A percentile compares a stretch with the other conserved stretches of the same genome.
phyloP scores from a whole-genome alignment of 176 grass and related monocot species.

The Carex scoparia region DNA sequence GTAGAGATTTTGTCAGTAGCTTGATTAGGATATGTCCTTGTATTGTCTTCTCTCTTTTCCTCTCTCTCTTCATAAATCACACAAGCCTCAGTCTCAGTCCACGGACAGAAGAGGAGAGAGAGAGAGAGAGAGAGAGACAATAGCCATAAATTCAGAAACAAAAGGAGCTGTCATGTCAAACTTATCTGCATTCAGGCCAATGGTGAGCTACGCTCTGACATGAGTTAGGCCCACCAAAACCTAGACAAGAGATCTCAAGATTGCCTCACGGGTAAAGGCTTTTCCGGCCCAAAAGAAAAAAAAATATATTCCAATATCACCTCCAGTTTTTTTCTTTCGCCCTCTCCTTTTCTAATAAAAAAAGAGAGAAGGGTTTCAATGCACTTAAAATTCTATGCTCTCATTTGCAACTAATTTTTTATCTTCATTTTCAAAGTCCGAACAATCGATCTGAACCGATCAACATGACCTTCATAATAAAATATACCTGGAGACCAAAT shows the following conservation, averaged over 20 bases:
- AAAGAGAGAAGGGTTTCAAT: too few species aligned
- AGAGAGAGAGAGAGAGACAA: neutral
- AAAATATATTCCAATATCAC: too few species aligned
- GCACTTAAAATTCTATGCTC: too few species aligned
- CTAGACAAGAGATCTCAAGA: neutral
- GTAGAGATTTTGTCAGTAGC: neutral
- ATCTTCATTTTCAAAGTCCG: too few species aligned
- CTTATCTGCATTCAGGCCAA: neutral
- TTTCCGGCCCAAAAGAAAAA: neutral
- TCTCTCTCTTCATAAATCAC: slow-evolving; percentile 5
- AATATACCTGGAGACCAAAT: too few species aligned
- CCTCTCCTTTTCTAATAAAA: too few species aligned
- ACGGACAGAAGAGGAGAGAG: neutral
- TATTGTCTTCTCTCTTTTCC: neutral
- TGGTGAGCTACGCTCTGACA: slow-evolving; percentile 6
- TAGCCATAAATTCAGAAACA: neutral
- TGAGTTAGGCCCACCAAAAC: neutral
- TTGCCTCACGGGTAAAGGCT: neutral
- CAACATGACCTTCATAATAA: too few species aligned
- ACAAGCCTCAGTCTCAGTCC: neutral
- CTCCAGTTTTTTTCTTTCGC: too few species aligned
- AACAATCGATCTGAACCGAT: too few species aligned
- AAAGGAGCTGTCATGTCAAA: slow-evolving; percentile 9
- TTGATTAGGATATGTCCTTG: slow-evolving; percentile 13
- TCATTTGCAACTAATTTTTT: too few species aligned